A percentile compares a stretch with the other conserved stretches of the same genome.
Conservation (phyloP, 768 basidiomycete species). For the Russula vinacea region DNA sequence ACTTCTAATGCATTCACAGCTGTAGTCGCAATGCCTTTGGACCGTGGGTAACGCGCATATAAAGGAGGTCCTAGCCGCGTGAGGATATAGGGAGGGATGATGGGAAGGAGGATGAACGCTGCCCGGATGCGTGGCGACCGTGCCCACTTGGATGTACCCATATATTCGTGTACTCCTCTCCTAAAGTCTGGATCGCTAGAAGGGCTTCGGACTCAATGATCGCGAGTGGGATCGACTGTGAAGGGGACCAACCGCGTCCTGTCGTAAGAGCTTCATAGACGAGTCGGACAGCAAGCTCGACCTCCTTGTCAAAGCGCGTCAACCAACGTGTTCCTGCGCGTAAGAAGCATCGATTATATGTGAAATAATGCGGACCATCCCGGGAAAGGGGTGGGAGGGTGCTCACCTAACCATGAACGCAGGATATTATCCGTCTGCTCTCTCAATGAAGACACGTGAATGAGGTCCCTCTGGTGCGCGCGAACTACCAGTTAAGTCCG, state of each 20-base stretch:
- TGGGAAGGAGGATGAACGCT: slow-evolving; percentile 61
- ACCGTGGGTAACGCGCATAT: slow-evolving; percentile 39
- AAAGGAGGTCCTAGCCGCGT: slow-evolving; percentile 45
- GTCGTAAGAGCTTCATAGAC: slow-evolving; percentile 72
- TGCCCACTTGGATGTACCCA: slow-evolving; percentile 49
- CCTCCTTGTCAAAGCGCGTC: slow-evolving; percentile 75
- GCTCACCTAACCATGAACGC: slow-evolving; percentile 72
- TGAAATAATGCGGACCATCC: background rate
- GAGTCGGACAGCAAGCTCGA: slow-evolving; percentile 65
- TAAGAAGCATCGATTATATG: slow-evolving; percentile 13
- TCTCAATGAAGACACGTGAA: slow-evolving; percentile 68
- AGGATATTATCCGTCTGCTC: slow-evolving; percentile 74
- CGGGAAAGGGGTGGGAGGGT: background rate
- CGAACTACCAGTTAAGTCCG: slow-evolving; percentile 52
- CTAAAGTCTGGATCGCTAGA: slow-evolving; percentile 74
- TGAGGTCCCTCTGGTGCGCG: slow-evolving; percentile 79
- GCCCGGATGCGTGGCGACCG: slow-evolving; percentile 49
- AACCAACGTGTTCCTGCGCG: slow-evolving; percentile 73
- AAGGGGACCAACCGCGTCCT: slow-evolving; percentile 55
- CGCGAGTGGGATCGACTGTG: slow-evolving; percentile 8
- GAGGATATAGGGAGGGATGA: slow-evolving; percentile 61
- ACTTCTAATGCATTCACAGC: slow-evolving; percentile 56
- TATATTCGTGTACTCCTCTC: slow-evolving; percentile 88
- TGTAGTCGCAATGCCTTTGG: slow-evolving; percentile 36
- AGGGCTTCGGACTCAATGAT: slow-evolving; percentile 18